Evolutionary conservation across 176 grass and related monocot species (phyloP), one percentile per base, ranked within the genome.

Genomic region (Oryza rufipogon): DNA sequence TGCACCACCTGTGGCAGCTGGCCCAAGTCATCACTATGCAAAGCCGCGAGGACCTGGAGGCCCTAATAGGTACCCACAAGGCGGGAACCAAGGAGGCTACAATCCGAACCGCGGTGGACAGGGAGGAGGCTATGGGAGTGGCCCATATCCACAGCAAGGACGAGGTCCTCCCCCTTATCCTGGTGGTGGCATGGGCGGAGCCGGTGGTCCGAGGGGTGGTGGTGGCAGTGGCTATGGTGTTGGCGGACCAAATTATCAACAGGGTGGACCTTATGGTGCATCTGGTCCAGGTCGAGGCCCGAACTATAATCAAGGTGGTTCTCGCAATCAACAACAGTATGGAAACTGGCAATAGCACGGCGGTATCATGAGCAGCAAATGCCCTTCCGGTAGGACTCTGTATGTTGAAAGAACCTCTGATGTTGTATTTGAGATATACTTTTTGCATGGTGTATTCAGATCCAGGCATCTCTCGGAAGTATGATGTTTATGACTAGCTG

Each of bases 21-120:
- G 88, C 15, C 81, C 90, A 44, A 87, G 88, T 82, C 95, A 97
- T 81, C 92, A 97, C 80, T 97, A 97, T 20, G 76, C 82, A 7
- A 97, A 97, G 58, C 87, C 95, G 44, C 87, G 92, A 42, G 95
- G 92, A 13, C 92, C 92, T 19, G 90, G 92, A n/a, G 95, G 88
- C 5, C 90, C 95, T 45, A 93, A 69, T 80, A 86, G 95, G 61
- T 95, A 97, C 30, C 92, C 84, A 6, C 92, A 92, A 77, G 82
- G 90, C 49, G 90, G 88, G 25, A 97, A 81, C 80, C 84, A 91
- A 74, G 83, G 87, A 23, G 81, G 86, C 26, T 93, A 93, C 25
- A 94, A 97, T 26, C 86, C 86, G 0, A 97, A 91, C 70, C 92
- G 95, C 0, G 88, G 92, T 83, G 92, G 92, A 15, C 95, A 92